These are phyloP conservation scores for Lobulomyces angularis DNA, from an alignment of 192 early-diverging fungal genomes.

Conservation along the genomic window DNA sequence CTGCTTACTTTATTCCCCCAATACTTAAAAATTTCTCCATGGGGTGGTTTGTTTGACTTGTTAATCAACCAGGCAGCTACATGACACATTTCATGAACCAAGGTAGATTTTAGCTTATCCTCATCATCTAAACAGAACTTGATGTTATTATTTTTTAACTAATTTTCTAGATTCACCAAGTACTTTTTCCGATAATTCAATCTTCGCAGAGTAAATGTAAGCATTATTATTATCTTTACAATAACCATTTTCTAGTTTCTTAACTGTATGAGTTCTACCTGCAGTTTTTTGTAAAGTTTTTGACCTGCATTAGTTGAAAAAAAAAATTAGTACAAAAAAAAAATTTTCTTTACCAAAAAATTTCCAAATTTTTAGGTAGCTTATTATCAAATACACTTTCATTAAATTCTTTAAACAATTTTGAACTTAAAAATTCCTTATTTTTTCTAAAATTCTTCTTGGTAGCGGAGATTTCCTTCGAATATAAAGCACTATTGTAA, in stretches of 20 bases:
- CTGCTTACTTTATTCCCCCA: constrained; percentile 14
- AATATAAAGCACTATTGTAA: too few relatives aligned
- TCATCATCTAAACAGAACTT: constrained; percentile 3
- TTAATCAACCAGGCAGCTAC: constrained; percentile 19
- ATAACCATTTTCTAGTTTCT: background rate
- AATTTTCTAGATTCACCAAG: constrained; percentile 17
- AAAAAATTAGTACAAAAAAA: too few relatives aligned
- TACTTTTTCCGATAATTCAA: constrained; percentile 26
- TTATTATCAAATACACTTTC: constrained; percentile 8
- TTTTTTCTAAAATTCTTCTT: too few relatives aligned
- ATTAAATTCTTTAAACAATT: constrained; percentile 16
- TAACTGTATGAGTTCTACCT: constrained; percentile 7
- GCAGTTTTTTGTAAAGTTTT: too few relatives aligned
- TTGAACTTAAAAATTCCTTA: constrained; percentile 4
- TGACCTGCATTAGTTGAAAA: too few relatives aligned
- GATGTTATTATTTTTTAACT: background rate
- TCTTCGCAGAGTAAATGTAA: constrained; percentile 12
- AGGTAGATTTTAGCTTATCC: constrained; percentile 18
- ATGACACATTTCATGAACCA: constrained; percentile 29
- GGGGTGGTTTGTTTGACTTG: constrained; percentile 15
- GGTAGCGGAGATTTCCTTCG: too few relatives aligned
- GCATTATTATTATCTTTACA: constrained; percentile 5
- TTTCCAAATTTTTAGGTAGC: constrained; percentile 11
- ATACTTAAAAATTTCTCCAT: constrained; percentile 19
- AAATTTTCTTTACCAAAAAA: constrained; percentile 12